Evolutionary conservation across 352 stramenopile genomes (phyloP).

Genomic region (Phytopythium sindhum): DNA sequence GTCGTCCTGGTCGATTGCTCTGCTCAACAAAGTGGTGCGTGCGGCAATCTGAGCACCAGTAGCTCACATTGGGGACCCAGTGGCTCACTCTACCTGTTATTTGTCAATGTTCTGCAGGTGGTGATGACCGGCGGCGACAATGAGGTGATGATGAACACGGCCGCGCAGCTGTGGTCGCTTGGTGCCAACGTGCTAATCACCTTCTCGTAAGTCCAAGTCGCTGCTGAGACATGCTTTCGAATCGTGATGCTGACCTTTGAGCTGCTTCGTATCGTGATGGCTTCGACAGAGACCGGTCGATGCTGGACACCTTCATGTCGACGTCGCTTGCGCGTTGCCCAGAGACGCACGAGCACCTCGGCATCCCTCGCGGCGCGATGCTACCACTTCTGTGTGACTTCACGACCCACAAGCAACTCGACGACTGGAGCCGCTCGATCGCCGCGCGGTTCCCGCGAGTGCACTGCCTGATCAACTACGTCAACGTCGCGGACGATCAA

Average conservation of each 20-base stretch:
- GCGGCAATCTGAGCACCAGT: too few relatives aligned
- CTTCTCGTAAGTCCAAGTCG: constrained; percentile 40
- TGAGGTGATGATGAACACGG: constrained; percentile 35
- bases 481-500: constrained; percentile 22
- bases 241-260: neutral
- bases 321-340: constrained; percentile 53
- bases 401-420: constrained; percentile 41
- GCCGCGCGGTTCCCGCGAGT: constrained; percentile 54
- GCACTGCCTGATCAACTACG: constrained; percentile 71
- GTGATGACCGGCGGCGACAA: constrained; percentile 62
- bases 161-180: constrained; percentile 62
- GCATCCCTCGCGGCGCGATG: constrained; percentile 47
- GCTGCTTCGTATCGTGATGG: neutral
- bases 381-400: constrained; percentile 50
- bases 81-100: neutral
- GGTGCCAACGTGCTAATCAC: constrained; percentile 63
- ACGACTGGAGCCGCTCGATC: constrained; percentile 56
- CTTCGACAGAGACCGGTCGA: constrained; percentile 27
- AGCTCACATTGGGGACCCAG: neutral
- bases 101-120: constrained; percentile 27
- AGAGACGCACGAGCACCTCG: constrained; percentile 26
- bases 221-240: neutral
- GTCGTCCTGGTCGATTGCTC: neutral
- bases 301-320: constrained; percentile 50
- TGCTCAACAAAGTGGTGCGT: constrained; percentile 6